Evolutionary conservation across 139 green algal genomes (phyloP).

Genomic region (Monoraphidium neglectum): DNA sequence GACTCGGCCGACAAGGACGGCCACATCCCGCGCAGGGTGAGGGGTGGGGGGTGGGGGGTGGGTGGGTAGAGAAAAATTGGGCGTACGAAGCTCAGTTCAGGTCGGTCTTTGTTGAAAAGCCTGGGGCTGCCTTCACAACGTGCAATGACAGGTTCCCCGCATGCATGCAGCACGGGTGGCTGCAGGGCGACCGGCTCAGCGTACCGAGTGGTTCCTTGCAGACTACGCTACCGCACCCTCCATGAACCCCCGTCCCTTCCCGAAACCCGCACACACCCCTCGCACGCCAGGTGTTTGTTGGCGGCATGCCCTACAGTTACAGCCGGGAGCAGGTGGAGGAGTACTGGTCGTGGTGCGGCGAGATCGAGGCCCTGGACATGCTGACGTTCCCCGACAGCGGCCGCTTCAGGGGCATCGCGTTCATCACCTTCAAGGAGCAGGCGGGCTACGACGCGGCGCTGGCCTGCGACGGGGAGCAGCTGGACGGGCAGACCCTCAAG

Average conservation of each 20-base stretch:
- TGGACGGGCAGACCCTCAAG: slow-evolving; percentile 42
- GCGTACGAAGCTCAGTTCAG: no score
- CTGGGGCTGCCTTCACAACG: no score
- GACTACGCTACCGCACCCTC: no score
- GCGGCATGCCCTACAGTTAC: slow-evolving; percentile 90
- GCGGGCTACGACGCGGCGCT: slow-evolving; percentile 75
- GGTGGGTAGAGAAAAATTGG: background rate
- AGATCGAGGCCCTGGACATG: slow-evolving; percentile 77
- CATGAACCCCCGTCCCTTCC: no score
- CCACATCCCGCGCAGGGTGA: slow-evolving; percentile 42
- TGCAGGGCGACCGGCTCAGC: no score
- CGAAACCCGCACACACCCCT: background rate
- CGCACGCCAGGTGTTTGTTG: slow-evolving; percentile 73
- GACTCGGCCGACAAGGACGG: slow-evolving; percentile 45
- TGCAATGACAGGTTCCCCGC: no score
- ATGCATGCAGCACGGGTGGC: background rate
- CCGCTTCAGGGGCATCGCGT: slow-evolving; percentile 90
- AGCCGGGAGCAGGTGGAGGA: slow-evolving; percentile 64
- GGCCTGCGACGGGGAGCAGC: slow-evolving; percentile 71
- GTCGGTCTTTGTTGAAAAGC: no score
- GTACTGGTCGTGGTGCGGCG: slow-evolving; percentile 88
- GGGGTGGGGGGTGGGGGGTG: background rate
- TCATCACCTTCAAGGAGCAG: slow-evolving; percentile 90
- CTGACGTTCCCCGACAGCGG: slow-evolving; percentile 92
- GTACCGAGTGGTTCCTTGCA: no score